Evolutionary conservation across 2,329 filamentous ascomycete species (phyloP).

Genomic region (Neonectria neomacrospora): DNA sequence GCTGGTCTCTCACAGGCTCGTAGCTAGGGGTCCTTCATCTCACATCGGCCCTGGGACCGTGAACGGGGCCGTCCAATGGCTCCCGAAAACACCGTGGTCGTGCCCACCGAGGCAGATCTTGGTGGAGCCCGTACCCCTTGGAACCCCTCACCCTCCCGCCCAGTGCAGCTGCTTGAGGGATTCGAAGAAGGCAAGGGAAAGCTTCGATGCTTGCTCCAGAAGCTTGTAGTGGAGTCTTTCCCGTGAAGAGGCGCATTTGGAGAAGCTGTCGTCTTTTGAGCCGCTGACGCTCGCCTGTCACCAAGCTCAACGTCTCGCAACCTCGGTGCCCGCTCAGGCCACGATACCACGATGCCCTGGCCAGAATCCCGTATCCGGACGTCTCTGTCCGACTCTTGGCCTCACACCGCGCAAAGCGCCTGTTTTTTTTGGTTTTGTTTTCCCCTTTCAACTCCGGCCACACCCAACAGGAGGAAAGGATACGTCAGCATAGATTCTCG

Average conservation of each 20-base stretch:
- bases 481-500: slow-evolving; percentile 17
- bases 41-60: slow-evolving; percentile 33
- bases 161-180: slow-evolving; percentile 41
- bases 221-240: slow-evolving; percentile 45
- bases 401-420: slow-evolving; percentile 24
- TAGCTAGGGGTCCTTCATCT: slow-evolving; percentile 37
- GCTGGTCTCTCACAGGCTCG: slow-evolving; percentile 22
- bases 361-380: slow-evolving; percentile 15
- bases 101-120: slow-evolving; percentile 45
- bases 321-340: slow-evolving; percentile 19
- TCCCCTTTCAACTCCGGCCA: slow-evolving; percentile 11
- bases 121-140: slow-evolving; percentile 42
- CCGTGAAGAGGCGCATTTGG: slow-evolving; percentile 45
- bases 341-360: slow-evolving; percentile 17
- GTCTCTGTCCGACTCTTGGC: slow-evolving; percentile 21
- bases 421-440: slow-evolving; percentile 12
- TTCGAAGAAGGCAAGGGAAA: slow-evolving; percentile 41
- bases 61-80: slow-evolving; percentile 42
- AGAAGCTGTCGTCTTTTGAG: slow-evolving; percentile 41
- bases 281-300: slow-evolving; percentile 41
- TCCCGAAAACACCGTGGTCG: slow-evolving; percentile 43
- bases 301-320: slow-evolving; percentile 28
- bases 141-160: slow-evolving; percentile 45
- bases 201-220: slow-evolving; percentile 47
- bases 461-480: slow-evolving; percentile 6